phyloP scores from a whole-genome alignment of 257 asterid genomes.

The Fraxinus anomala region DNA sequence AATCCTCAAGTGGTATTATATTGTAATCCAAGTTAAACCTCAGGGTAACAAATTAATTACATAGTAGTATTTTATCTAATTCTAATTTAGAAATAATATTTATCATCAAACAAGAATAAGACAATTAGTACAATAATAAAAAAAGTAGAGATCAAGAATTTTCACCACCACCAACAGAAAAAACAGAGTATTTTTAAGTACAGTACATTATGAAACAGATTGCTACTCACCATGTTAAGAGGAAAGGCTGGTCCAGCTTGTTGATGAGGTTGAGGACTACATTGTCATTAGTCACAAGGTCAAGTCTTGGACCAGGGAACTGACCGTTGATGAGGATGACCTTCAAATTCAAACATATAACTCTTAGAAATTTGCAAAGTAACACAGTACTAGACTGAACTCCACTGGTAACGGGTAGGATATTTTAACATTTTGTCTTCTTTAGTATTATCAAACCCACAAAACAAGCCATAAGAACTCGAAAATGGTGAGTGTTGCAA shows the following conservation, averaged over 20 bases:
- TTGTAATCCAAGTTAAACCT: background rate
- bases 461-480: background rate
- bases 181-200: background rate
- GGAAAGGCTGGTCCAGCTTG: conserved; percentile 81
- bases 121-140: too few relatives aligned
- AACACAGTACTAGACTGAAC: background rate
- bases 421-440: background rate
- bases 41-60: background rate
- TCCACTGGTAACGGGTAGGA: background rate
- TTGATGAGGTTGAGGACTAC: conserved; percentile 71
- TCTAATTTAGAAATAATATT: too few relatives aligned
- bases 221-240: conserved; percentile 78
- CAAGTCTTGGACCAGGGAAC: conserved; percentile 92
- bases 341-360: conserved; percentile 45
- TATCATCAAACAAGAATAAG: too few relatives aligned
- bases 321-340: conserved; percentile 89
- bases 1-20: background rate
- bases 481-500: background rate
- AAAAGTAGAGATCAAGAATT: too few relatives aligned
- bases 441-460: background rate
- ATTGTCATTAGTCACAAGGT: conserved; percentile 86
- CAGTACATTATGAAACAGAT: background rate
- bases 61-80: background rate
- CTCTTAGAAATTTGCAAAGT: background rate
- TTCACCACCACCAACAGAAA: background rate